Conservation (phyloP, 176 grass and related monocot genomes). For the Juncus inflexus region DNA sequence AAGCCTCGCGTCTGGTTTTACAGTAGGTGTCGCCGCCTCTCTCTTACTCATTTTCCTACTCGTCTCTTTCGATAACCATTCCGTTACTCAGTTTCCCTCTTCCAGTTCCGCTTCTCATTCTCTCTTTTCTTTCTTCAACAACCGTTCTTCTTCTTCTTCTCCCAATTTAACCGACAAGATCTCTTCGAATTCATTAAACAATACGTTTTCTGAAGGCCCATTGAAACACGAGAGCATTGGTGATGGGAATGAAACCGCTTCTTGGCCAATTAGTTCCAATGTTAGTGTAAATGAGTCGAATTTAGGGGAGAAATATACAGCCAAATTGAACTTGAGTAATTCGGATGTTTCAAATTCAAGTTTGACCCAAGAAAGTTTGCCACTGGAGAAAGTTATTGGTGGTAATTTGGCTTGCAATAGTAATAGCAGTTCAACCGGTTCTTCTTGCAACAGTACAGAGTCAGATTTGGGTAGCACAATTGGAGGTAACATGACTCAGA, state of each 20-base stretch:
- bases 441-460: constrained; percentile 1
- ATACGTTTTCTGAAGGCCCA: not conserved
- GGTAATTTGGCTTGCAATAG: constrained; percentile 1
- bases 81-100: not conserved
- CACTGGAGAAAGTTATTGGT: not conserved
- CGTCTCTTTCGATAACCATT: not conserved
- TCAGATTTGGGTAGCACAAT: not conserved
- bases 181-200: too few species aligned
- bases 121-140: constrained; percentile 19
- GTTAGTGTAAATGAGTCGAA: constrained; percentile 8
- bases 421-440: not conserved
- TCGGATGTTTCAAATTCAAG: constrained; percentile 18
- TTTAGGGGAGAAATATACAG: not conserved
- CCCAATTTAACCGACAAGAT: not conserved
- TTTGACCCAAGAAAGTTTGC: constrained; percentile 11
- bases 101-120: not conserved
- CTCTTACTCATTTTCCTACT: constrained; percentile 29
- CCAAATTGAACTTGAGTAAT: constrained; percentile 12
- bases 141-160: constrained; percentile 7
- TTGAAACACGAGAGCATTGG: too few species aligned
- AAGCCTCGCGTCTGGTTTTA: constrained; percentile 29
- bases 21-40: constrained; percentile 23
- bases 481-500: constrained; percentile 11
- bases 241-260: not conserved
- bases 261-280: not conserved